Evolutionary conservation across 1,139 yeast genomes (phyloP), one percentile per base, ranked within the genome.

Genomic region (Magnusiomyces starmeri): DNA sequence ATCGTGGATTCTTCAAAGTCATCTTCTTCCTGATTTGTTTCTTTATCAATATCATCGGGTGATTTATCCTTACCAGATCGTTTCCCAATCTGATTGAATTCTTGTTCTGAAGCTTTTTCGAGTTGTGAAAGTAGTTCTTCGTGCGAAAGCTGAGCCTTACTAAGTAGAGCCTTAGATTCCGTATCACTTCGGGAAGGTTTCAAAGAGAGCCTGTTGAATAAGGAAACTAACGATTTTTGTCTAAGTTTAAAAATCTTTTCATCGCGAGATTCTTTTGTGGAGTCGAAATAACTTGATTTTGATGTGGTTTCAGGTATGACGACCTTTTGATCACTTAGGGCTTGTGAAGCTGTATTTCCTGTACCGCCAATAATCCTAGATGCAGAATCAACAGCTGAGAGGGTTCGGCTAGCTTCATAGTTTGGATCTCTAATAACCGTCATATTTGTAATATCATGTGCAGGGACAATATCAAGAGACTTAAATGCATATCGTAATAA

Each of bases 401-500:
- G 37, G n/a, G n/a, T 4, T 32, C n/a, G 37, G 12, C n/a, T 32
- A 32, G n/a, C n/a, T 4, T 32, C 18, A n/a, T 32, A 18, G 18
- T 32, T n/a, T 6, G 37, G 37, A 32, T 32, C 37, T 14, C 18
- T 7, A 4, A 18, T n/a, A 32, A 14, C 37, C 6, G 12, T 32
- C 4, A 45, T 49, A 9, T 34, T 18, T 7, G 26, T 34, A 41
- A 50, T 32, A 14, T 32, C 37, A 10, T 32, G 37, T 12, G 48
- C 49, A 8, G 57, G 57, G 26, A 56, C 49, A 40, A 57, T 43
- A 10, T 43, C 49, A 16, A 59, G 56, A 27, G 59, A 57, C 40
- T 67, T 68, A 61, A 87, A 85, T 0, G 83, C 80, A 1, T 68
- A 58, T 10, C 77, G 72, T 3, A 77, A 75, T 37, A 89, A 63